Percentiles rank a stretch among this genome's conserved stretches.
Evolutionary conservation across 2,329 filamentous ascomycete genomes (phyloP).

Genomic region (Grosmannia serpens): DNA sequence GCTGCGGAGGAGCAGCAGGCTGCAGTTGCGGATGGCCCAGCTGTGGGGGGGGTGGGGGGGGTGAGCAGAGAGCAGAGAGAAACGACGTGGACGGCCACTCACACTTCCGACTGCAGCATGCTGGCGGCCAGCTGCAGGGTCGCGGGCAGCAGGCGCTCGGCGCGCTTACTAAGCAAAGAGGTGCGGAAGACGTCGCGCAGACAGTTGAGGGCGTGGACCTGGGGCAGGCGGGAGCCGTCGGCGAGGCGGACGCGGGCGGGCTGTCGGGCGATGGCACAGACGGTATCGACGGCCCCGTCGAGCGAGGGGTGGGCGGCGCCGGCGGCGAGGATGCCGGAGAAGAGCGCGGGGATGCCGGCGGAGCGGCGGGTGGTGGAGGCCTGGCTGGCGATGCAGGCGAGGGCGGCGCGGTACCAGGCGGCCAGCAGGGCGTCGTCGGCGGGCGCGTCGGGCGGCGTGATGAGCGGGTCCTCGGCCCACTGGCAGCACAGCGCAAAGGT

Average conservation of each 20-base stretch:
- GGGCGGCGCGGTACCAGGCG: constrained; percentile 60
- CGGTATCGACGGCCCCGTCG: constrained; percentile 48
- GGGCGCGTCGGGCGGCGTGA: constrained; percentile 19
- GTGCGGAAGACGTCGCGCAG: constrained; percentile 86
- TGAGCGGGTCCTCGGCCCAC: constrained; percentile 36
- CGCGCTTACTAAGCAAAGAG: constrained; percentile 59
- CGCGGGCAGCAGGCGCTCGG: constrained; percentile 62
- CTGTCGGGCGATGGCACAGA: constrained; percentile 46
- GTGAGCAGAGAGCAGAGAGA: constrained; percentile 34
- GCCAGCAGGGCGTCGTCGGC: constrained; percentile 38
- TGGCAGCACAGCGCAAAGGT: constrained; percentile 77
- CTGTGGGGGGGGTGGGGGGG: not conserved
- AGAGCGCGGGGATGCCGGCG: constrained; percentile 78
- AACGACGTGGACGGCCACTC: constrained; percentile 19
- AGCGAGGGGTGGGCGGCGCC: constrained; percentile 51
- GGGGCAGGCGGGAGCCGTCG: constrained; percentile 60
- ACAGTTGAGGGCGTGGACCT: constrained; percentile 92
- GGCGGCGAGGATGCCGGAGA: constrained; percentile 68
- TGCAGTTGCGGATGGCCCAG: constrained; percentile 93
- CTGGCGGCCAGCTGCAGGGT: constrained; percentile 70
- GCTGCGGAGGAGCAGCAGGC: constrained; percentile 76
- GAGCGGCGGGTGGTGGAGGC: constrained; percentile 79
- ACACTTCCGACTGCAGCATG: constrained; percentile 69
- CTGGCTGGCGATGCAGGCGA: constrained; percentile 61
- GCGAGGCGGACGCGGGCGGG: constrained; percentile 43